Evolutionary conservation across 169 alveolate genomes (phyloP), one percentile per base, ranked within the genome.

Genomic region (Plasmodium vivax): DNA sequence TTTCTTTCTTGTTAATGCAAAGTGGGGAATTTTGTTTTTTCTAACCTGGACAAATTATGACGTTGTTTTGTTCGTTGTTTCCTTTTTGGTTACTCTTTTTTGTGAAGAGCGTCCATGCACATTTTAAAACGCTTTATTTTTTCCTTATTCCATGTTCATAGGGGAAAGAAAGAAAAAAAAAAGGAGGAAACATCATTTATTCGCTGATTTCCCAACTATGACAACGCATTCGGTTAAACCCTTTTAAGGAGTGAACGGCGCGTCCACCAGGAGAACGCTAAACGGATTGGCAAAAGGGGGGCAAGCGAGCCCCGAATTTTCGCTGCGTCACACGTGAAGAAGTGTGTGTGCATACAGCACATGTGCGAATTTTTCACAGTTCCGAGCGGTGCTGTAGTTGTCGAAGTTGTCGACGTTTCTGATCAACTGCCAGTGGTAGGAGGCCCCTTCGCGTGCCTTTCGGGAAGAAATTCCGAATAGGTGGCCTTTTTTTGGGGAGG

Each of bases 71-170:
- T 82, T 47, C 36, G 38, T 51, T 82, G n/a, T 82, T 82, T 51
- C 43, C 68, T 32, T 47, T 82, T 82, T 47, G 30, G 73, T 14
- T 41, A 23, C 36, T 81, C 45, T 6, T 19, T 83, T 83, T 83
- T 83, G 73, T 58, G 38, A 58, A 62, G 92, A 83, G 73, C 36
- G 71, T 62, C 45, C 80, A 83, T 83, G 23, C 72, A 62, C 7
- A 83, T 14, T 83, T 82, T 36, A 62, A 58, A 83, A 14, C 19
- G 19, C n/a, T 34, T 36, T 83, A 47, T 83, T 83, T 51, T 51
- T 51, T 51, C 23, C 23, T 83, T 83, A 62, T 83, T 83, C 32
- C 34, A 62, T 36, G 82, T 62, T 62, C 92, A 83, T 83, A 38
- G 74, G 47, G 36, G 27, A 34, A 75, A 75, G 58, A 68, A 83